These are phyloP conservation scores for Ophiostoma australiae DNA, from an alignment of 2,329 filamentous ascomycete species.

Conservation along the genomic window DNA sequence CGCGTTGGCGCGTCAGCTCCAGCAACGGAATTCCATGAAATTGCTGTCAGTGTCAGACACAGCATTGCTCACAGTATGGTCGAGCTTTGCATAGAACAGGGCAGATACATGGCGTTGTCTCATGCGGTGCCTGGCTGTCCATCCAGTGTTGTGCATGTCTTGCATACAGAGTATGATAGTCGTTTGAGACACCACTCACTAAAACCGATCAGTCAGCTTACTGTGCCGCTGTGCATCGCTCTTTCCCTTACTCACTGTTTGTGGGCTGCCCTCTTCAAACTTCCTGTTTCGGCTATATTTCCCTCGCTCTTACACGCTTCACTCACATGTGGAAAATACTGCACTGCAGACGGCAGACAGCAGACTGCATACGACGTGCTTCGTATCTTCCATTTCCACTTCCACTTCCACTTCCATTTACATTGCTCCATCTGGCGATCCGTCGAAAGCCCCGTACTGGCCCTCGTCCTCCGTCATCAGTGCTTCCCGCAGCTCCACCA, in stretches of 20 bases:
- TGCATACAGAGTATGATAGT: neutral
- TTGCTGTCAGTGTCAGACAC: constrained; percentile 6
- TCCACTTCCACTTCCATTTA: no score
- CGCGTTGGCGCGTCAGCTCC: neutral
- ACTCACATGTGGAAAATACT: constrained; percentile 4
- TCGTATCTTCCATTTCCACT: neutral
- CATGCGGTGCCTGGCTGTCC: neutral
- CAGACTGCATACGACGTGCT: neutral
- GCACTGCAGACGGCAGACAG: neutral
- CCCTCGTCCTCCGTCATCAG: neutral
- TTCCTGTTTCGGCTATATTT: constrained; percentile 20
- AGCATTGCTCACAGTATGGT: neutral
- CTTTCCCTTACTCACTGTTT: neutral
- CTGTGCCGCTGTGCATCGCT: neutral
- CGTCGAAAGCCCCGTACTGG: neutral
- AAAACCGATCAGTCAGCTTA: neutral
- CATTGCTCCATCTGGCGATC: constrained; percentile 3
- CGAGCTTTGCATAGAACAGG: neutral
- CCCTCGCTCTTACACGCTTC: neutral
- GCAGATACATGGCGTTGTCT: neutral
- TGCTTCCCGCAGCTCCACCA: constrained; percentile 12
- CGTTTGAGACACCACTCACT: neutral
- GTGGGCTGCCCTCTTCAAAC: constrained; percentile 10
- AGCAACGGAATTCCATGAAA: neutral
- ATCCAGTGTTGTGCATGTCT: neutral